Evolutionary conservation across 164 flowering plant species (phyloP).

Genomic region (Vitis cinerea): DNA sequence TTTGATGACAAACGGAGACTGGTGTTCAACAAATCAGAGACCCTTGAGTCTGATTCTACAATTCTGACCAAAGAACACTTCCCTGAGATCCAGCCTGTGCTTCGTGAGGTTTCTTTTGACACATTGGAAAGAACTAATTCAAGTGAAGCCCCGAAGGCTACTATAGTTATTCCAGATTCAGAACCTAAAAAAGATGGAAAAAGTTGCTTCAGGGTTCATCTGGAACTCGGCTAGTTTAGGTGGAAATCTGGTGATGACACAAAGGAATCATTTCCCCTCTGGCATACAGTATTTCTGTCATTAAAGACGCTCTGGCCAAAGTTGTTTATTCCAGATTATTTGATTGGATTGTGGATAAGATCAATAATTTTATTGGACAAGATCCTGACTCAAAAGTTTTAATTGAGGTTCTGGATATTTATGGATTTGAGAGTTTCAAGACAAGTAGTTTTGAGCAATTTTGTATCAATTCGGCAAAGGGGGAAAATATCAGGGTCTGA

Average conservation of each 20-base stretch:
- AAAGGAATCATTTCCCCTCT: too few relatives aligned
- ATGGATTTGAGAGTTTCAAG: constrained; percentile 25
- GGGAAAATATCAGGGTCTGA: too few relatives aligned
- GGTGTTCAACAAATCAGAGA: constrained; percentile 22
- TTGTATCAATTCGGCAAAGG: too few relatives aligned
- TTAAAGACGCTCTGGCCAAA: too few relatives aligned
- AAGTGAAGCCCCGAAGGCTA: constrained; percentile 5
- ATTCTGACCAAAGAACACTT: constrained; percentile 17
- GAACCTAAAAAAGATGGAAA: constrained; percentile 20
- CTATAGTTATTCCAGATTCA: constrained; percentile 14
- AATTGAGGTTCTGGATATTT: constrained; percentile 22
- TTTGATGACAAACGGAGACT: constrained; percentile 57
- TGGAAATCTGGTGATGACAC: too few relatives aligned
- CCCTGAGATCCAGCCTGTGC: constrained; percentile 10
- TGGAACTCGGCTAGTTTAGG: too few relatives aligned
- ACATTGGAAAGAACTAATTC: constrained; percentile 14
- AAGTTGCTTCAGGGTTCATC: background rate
- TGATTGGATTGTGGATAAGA: constrained; percentile 22
- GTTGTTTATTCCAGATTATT: too few relatives aligned
- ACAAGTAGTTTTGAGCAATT: constrained; percentile 5
- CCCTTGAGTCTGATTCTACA: constrained; percentile 12
- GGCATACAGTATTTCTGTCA: too few relatives aligned
- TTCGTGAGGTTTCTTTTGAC: constrained; percentile 6
- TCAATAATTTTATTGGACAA: constrained; percentile 22
- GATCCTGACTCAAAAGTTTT: constrained; percentile 18